A percentile compares a stretch with the other conserved stretches of the same genome.
Conservation (phyloP, 2,329 filamentous ascomycete genomes). For the Calonectria pauciramosa region DNA sequence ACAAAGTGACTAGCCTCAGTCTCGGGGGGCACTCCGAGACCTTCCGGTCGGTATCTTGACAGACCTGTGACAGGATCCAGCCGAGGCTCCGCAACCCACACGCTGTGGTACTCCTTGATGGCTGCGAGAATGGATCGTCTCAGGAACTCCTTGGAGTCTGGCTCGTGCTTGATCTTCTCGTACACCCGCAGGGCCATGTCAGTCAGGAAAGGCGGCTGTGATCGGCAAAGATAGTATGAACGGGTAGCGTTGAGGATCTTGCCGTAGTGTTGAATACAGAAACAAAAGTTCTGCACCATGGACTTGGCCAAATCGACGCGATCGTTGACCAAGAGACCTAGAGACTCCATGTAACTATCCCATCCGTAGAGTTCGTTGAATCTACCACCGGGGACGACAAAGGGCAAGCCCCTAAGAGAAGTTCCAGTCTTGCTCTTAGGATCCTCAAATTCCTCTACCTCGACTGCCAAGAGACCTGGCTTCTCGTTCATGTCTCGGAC, state of each 20-base stretch:
- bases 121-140: constrained; percentile 85
- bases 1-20: constrained; percentile 90
- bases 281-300: constrained; percentile 97
- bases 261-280: constrained; percentile 98
- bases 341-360: constrained; percentile 99
- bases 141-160: constrained; percentile 85
- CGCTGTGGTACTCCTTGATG: constrained; percentile 95
- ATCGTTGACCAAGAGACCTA: constrained; percentile 89
- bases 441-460: constrained; percentile 83
- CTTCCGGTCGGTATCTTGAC: constrained; percentile 87
- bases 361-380: constrained; percentile 99
- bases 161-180: constrained; percentile 91
- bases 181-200: constrained; percentile 97
- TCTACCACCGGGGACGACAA: constrained; percentile 95
- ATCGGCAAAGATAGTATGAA: constrained; percentile 94
- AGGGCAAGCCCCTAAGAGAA: constrained; percentile 85
- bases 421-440: constrained; percentile 71
- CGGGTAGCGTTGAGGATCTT: constrained; percentile 98
- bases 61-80: constrained; percentile 83
- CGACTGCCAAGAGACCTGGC: constrained; percentile 90
- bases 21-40: constrained; percentile 89
- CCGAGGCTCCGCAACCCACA: constrained; percentile 86
- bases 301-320: constrained; percentile 89
- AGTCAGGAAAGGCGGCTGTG: constrained; percentile 96
- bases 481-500: constrained; percentile 88